phyloP scores from a whole-genome alignment of 176 grass and related monocot genomes.

The Secale cereale region DNA sequence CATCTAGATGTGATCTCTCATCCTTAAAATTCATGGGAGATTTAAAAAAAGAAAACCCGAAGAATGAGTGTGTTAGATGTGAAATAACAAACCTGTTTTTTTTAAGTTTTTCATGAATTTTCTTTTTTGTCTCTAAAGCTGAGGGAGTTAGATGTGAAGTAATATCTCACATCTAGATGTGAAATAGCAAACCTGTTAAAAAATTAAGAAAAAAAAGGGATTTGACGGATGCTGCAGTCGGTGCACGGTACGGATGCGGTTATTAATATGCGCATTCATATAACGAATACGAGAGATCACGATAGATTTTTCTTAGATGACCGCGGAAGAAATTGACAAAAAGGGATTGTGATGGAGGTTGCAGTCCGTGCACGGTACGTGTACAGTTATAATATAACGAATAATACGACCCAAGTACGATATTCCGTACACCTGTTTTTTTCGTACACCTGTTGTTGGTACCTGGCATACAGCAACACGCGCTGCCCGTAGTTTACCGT shows the following conservation, averaged over 20 bases:
- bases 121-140: too few relatives aligned
- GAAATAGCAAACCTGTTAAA: too few relatives aligned
- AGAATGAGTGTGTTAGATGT: too few relatives aligned
- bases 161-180: too few relatives aligned
- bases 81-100: too few relatives aligned
- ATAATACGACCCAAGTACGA: neutral
- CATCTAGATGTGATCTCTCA: too few relatives aligned
- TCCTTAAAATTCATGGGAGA: too few relatives aligned
- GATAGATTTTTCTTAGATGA: too few relatives aligned
- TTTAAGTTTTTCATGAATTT: too few relatives aligned
- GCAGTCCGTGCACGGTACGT: neutral
- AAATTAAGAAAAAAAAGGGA: too few relatives aligned
- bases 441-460: neutral
- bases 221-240: neutral
- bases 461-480: neutral
- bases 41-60: too few relatives aligned
- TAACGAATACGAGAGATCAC: neutral
- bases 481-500: constrained; percentile 1
- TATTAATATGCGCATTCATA: neutral
- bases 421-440: neutral
- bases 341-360: neutral
- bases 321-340: neutral
- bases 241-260: neutral
- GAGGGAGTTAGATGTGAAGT: too few relatives aligned
- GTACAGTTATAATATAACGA: neutral